Conservation (phyloP, 2,329 filamentous ascomycete genomes). For the Rutstroemia sp. region DNA sequence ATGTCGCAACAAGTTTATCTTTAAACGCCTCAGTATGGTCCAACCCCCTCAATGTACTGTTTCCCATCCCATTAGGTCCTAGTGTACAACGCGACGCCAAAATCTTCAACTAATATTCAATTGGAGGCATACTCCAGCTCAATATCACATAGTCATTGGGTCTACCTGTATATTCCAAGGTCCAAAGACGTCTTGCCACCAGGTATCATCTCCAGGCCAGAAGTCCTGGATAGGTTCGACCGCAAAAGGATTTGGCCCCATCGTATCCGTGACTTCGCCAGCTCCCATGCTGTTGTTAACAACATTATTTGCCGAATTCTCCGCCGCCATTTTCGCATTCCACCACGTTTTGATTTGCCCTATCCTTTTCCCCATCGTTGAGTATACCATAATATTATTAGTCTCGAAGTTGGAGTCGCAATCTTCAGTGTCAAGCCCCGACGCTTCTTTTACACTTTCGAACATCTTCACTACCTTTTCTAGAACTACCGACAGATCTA, state of each 20-base stretch:
- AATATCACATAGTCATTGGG: too few relatives aligned
- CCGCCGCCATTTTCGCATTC: slow-evolving; percentile 1
- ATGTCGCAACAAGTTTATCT: too few relatives aligned
- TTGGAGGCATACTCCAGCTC: too few relatives aligned
- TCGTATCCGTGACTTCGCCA: neutral
- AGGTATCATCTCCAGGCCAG: neutral
- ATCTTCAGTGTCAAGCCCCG: neutral
- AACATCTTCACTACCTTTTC: neutral
- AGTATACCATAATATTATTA: neutral
- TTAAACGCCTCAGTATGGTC: too few relatives aligned
- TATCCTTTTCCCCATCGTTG: neutral
- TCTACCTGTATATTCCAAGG: neutral
- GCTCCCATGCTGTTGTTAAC: neutral
- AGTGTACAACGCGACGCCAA: too few relatives aligned
- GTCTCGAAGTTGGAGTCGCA: neutral
- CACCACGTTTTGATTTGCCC: slow-evolving; percentile 1
- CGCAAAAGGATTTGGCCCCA: neutral
- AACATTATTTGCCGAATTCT: neutral
- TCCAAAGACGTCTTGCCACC: slow-evolving; percentile 5
- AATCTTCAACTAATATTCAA: too few relatives aligned
- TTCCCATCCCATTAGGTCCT: too few relatives aligned
- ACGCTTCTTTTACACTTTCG: neutral
- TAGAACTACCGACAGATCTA: slow-evolving; percentile 1
- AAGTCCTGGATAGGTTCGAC: neutral
- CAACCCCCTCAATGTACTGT: too few relatives aligned